Percentiles rank a stretch among this genome's conserved stretches.
These are phyloP conservation scores for Penicillium salamii DNA, from an alignment of 495 filamentous ascomycete species.

Conservation along the genomic window DNA sequence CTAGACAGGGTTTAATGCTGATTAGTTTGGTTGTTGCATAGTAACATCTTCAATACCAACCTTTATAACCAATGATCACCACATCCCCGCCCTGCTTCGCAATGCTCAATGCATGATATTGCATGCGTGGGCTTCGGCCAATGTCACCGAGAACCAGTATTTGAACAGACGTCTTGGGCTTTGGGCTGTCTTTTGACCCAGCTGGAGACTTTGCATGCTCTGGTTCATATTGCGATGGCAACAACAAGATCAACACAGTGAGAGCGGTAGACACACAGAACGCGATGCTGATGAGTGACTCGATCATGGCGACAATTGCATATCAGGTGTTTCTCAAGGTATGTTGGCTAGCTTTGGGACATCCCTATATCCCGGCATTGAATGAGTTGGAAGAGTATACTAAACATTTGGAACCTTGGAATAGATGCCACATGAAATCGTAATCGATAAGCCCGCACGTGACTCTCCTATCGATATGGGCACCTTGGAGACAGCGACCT, in stretches of 20 bases:
- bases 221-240: slow-evolving; percentile 50
- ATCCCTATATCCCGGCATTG: neutral
- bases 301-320: slow-evolving; percentile 33
- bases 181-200: slow-evolving; percentile 9
- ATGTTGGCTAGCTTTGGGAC: neutral
- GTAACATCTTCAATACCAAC: slow-evolving; percentile 37
- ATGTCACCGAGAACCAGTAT: slow-evolving; percentile 98
- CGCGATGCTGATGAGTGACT: slow-evolving; percentile 38
- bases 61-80: slow-evolving; percentile 83
- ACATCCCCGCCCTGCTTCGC: slow-evolving; percentile 79
- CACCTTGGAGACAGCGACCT: neutral
- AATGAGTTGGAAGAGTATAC: neutral
- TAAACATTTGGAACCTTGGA: neutral
- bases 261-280: slow-evolving; percentile 49
- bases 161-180: slow-evolving; percentile 53
- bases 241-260: slow-evolving; percentile 47
- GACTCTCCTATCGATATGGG: slow-evolving; percentile 3
- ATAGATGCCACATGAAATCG: neutral
- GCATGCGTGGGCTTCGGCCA: slow-evolving; percentile 94
- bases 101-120: slow-evolving; percentile 94
- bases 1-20: slow-evolving; percentile 24
- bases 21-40: neutral
- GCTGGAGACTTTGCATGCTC: slow-evolving; percentile 1
- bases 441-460: slow-evolving; percentile 8
- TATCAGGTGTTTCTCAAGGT: neutral